Evolutionary conservation across 768 basidiomycete species (phyloP), one percentile per base, ranked within the genome.

Genomic region (Tulasnella sp.): DNA sequence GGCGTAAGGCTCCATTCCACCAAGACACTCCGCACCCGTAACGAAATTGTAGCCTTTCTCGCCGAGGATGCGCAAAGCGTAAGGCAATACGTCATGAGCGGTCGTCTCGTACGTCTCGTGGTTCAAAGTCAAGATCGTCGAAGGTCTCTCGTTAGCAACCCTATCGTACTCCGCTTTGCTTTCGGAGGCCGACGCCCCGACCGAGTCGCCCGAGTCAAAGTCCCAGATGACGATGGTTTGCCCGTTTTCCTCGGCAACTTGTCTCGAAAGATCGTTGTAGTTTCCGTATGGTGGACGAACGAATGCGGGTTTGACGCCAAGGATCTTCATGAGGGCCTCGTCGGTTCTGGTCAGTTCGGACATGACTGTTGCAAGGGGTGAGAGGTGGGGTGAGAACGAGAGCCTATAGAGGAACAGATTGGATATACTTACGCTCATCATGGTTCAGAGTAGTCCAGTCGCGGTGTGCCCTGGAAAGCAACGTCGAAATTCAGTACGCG

Each of bases 91-190:
- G 7, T 31, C 6, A 2, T 42, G 2, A 19, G 9, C 40, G 42
- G 39, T 46, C 24, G 18, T 44, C 19, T 56, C 19, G n/a, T 80
- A n/a, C n/a, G 81, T 80, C 81, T 81, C 81, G 74, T 81, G 81
- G 81, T 81, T 81, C 14, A 81, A 74, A 40, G 81, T 72, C 44
- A 80, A 71, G 27, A 80, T 78, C 46, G 38, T 80, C 34, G 4
- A 6, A n/a, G 79, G 79, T 12, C 80, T 56, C 79, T 80, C 80
- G 58, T 12, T 36, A 16, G 73, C 56, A 18, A 74, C 24, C n/a
- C 44, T 34, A 8, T 39, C 36, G 79, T 80, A 80, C 4, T 10
- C 10, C 9, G 31, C 31, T 79, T 80, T 46, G 38, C 56, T 40
- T 8, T 18, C 34, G 27, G 46, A 9, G 38, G 34, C 80, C 52